Base-by-base conservation (phyloP, 371 early-diverging fungal species). In the Rhizomucor pusillus region DNA sequence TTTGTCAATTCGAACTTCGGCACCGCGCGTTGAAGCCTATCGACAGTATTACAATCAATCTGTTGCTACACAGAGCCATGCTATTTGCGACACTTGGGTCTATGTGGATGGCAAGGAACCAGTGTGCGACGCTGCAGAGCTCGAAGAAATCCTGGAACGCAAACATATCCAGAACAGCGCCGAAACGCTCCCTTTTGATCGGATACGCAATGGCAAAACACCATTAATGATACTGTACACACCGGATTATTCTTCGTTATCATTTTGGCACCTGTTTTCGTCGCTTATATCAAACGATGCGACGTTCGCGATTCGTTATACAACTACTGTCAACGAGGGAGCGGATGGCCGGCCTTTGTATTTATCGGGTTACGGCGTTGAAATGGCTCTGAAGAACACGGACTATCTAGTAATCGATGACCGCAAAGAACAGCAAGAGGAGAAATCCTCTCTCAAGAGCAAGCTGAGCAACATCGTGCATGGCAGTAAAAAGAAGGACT, bases 341-440 rank as follows among this genome's bases (percentile, higher is more conserved):
- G 54, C 5, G 34, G 7, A 19, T 23, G 9, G 29, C 0, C 3
- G 24, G 0, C 71, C 71, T 6, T 59, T 90, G 19, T 66, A 75
- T 6, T 68, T 97, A 20, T 66, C 89, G 3, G 98, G 98, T 35
- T 98, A 93, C 63, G 94, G 95, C 11, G 94, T 92, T 2, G 94
- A 93, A 64, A 71, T 98, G 53, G 90, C 87, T 4, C 60, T 98
- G 29, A 98, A 98, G 69, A 93, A 84, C 51, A 92, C 94, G 6
- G 98, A 98, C 62, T 98, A 98, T 73, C 86, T 88, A 56, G 95
- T 93, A 7, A 86, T 87, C 23, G 98, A 98, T 56, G 98, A 98
- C 66, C 85, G 94, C 23, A 77, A 80, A 43, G 58, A 80, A 33
- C 33, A 33, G 34, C 12, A 37, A 40, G 51, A 19, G 41, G 43